phyloP scores from a whole-genome alignment of 768 basidiomycete species.

The Trametes elegans region DNA sequence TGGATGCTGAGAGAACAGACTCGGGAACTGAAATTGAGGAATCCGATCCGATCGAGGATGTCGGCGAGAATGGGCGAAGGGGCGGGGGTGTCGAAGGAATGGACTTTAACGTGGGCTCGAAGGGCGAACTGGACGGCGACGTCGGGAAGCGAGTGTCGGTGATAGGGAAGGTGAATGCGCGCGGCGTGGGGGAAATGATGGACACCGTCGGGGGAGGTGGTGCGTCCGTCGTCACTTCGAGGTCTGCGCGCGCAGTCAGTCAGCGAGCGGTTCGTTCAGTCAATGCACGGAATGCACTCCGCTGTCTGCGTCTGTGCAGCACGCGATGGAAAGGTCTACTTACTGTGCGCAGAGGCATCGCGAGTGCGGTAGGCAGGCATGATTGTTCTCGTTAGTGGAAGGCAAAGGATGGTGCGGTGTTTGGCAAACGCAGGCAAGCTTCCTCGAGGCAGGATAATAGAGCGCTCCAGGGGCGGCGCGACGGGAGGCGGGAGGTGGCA shows the following conservation, averaged over 20 bases:
- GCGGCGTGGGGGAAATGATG: conserved; percentile 66
- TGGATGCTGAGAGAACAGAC: conserved; percentile 24
- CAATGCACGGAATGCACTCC: too few species aligned
- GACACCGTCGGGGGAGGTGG: conserved; percentile 49
- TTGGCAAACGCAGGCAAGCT: conserved; percentile 26
- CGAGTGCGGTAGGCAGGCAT: conserved; percentile 82
- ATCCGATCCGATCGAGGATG: conserved; percentile 41
- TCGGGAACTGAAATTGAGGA: conserved; percentile 27
- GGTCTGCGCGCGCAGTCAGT: conserved; percentile 42
- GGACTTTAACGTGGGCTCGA: conserved; percentile 63
- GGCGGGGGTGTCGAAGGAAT: conserved; percentile 45
- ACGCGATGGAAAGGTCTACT: conserved; percentile 23
- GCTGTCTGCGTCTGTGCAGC: neutral
- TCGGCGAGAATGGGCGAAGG: conserved; percentile 37
- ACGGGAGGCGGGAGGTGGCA: conserved; percentile 48
- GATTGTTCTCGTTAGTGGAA: conserved; percentile 39
- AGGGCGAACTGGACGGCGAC: conserved; percentile 67
- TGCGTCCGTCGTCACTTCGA: conserved; percentile 72
- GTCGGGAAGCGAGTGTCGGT: conserved; percentile 51
- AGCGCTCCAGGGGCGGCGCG: conserved; percentile 39
- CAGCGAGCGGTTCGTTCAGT: conserved; percentile 17
- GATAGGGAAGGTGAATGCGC: conserved; percentile 62
- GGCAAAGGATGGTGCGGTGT: conserved; percentile 29
- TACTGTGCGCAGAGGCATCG: conserved; percentile 59
- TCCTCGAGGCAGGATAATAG: conserved; percentile 33